Percentiles rank a stretch among this genome's conserved stretches.
Conservation (phyloP, 2,329 filamentous ascomycete species). For the Hymenoscyphus albidus region DNA sequence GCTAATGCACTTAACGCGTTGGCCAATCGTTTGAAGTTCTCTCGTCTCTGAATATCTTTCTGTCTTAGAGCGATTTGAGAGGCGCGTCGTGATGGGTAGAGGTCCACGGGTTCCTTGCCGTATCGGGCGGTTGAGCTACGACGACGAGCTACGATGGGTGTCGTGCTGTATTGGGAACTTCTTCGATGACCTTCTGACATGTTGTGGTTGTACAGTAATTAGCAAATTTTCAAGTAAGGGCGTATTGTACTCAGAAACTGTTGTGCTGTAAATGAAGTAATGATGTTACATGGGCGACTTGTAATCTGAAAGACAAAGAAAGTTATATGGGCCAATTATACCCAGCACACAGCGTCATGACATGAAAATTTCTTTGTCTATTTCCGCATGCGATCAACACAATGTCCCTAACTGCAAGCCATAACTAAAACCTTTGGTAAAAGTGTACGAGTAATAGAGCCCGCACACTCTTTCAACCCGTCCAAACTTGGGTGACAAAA, state of each 20-base stretch:
- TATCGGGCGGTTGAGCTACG: background rate
- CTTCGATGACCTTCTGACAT: background rate
- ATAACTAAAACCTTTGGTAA: background rate
- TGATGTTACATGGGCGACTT: background rate
- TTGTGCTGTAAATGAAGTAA: background rate
- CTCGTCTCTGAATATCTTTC: background rate
- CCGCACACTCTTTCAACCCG: background rate
- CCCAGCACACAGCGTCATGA: background rate
- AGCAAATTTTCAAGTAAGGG: background rate
- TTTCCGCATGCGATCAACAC: background rate
- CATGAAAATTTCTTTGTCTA: background rate
- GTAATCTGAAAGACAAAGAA: background rate
- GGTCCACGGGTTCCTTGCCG: background rate
- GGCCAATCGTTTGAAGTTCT: too few relatives aligned
- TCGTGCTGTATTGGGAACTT: background rate
- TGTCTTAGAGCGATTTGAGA: background rate
- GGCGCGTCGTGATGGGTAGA: background rate
- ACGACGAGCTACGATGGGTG: background rate
- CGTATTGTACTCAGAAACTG: background rate
- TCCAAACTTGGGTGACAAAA: slow-evolving; percentile 38
- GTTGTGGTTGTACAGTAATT: background rate
- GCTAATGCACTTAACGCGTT: too few relatives aligned
- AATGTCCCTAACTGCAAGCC: background rate
- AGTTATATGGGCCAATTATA: background rate
- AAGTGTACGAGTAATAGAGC: background rate